A percentile compares a stretch with the other conserved stretches of the same genome.
Evolutionary conservation across 768 basidiomycete genomes (phyloP).

Genomic region (Termitomyces bulborhizus): DNA sequence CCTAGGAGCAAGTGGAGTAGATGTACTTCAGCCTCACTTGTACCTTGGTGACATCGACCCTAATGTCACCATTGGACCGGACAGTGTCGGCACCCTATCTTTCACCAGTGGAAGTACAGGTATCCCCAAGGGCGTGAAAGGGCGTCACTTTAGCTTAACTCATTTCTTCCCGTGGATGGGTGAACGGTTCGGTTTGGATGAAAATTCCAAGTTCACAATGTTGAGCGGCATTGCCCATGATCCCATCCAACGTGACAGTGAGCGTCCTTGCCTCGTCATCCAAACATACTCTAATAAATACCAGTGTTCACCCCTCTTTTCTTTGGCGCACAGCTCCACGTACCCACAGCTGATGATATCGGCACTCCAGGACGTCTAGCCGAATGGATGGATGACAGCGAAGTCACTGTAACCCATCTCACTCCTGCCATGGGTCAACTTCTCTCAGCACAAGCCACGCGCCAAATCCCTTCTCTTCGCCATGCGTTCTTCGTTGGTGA

Average conservation of each 20-base stretch:
- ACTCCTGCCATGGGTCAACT: conserved; percentile 99
- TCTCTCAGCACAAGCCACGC: conserved; percentile 71
- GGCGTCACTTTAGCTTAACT: conserved; percentile 91
- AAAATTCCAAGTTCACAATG: conserved; percentile 91
- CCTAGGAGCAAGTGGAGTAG: conserved; percentile 29
- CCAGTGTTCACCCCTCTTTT: conserved; percentile 97
- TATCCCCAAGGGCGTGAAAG: conserved; percentile 96
- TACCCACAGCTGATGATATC: conserved; percentile 95
- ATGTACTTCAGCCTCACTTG: conserved; percentile 54
- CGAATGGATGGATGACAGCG: conserved; percentile 94
- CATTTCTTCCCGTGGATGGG: conserved; percentile 99
- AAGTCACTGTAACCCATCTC: conserved; percentile 93
- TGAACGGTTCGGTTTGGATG: conserved; percentile 67
- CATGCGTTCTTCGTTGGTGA: conserved; percentile 99
- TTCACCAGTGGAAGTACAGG: conserved; percentile 98
- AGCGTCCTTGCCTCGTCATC: conserved; percentile 27
- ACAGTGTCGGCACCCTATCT: conserved; percentile 88
- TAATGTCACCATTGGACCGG: conserved; percentile 84
- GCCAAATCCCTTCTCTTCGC: conserved; percentile 79
- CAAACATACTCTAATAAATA: conserved; percentile 4
- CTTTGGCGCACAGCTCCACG: conserved; percentile 91
- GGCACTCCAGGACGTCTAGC: conserved; percentile 94
- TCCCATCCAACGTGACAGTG: conserved; percentile 97
- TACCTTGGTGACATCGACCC: conserved; percentile 68
- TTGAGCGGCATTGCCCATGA: conserved; percentile 98